These are phyloP conservation scores for Castanospermum australe DNA, from an alignment of 306 rosid genomes.

Conservation along the genomic window DNA sequence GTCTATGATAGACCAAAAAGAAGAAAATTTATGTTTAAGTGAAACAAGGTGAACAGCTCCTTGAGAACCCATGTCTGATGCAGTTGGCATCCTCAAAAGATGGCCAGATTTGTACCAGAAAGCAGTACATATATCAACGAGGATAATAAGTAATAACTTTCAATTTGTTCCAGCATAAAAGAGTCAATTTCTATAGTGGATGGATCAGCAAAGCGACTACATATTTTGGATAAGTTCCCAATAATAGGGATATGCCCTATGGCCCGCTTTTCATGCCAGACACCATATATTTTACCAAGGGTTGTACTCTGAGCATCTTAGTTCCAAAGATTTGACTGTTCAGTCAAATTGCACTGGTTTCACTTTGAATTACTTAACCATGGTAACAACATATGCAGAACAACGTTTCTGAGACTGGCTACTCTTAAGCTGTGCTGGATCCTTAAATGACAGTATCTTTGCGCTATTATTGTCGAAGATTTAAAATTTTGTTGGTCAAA, in stretches of 20 bases:
- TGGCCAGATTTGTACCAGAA: slow-evolving; percentile 18
- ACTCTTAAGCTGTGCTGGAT: neutral
- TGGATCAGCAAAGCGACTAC: slow-evolving; percentile 23
- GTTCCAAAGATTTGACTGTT: neutral
- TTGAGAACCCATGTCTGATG: slow-evolving; percentile 37
- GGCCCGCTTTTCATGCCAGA: neutral
- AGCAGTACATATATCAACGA: neutral
- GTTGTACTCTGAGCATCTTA: neutral
- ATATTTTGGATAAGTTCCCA: neutral
- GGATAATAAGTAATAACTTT: neutral
- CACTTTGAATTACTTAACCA: neutral
- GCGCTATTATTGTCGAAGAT: neutral
- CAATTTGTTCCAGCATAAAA: neutral
- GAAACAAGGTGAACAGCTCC: slow-evolving; percentile 1
- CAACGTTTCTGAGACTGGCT: neutral
- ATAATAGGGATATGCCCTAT: neutral
- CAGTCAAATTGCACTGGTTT: neutral
- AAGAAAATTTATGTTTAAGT: too few relatives aligned
- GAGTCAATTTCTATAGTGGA: slow-evolving; percentile 24
- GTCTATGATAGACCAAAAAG: too few relatives aligned
- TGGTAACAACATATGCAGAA: neutral
- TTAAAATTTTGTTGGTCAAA: neutral
- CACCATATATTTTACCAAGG: neutral
- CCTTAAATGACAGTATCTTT: neutral
- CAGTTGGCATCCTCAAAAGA: slow-evolving; percentile 24